Conservation (phyloP, 2,329 filamentous ascomycete species). For the Leptoxyphium fumago region DNA sequence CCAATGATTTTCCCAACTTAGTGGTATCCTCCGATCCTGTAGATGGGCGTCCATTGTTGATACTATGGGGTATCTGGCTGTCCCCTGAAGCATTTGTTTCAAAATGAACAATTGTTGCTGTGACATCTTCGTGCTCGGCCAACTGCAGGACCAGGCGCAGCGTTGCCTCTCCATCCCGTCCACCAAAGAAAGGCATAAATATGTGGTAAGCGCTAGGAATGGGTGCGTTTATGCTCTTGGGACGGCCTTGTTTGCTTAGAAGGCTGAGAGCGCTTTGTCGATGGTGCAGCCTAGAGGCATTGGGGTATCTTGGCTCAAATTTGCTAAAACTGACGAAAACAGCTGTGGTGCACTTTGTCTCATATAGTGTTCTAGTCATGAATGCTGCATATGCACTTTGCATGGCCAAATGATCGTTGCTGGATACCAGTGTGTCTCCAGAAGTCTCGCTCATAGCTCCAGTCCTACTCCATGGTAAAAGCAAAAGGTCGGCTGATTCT, state of each 20-base stretch:
- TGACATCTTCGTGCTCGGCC: constrained; percentile 62
- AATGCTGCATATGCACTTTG: constrained; percentile 56
- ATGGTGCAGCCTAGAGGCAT: constrained; percentile 27
- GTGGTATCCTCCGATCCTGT: constrained; percentile 2
- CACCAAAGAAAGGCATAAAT: constrained; percentile 77
- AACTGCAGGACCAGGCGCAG: constrained; percentile 73
- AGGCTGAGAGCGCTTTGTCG: constrained; percentile 45
- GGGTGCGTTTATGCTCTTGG: constrained; percentile 38
- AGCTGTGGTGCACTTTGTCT: constrained; percentile 52
- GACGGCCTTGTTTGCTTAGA: constrained; percentile 41
- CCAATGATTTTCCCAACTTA: neutral
- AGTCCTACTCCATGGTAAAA: constrained; percentile 82
- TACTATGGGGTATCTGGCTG: neutral
- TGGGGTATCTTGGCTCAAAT: constrained; percentile 30
- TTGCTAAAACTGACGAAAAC: constrained; percentile 67
- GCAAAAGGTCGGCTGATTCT: constrained; percentile 48
- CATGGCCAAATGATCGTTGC: constrained; percentile 34
- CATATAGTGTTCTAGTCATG: constrained; percentile 51
- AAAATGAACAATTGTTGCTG: constrained; percentile 58
- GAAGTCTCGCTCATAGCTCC: constrained; percentile 58
- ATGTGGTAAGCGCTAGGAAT: constrained; percentile 64
- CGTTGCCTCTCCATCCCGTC: constrained; percentile 65
- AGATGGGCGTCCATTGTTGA: neutral
- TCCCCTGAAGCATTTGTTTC: constrained; percentile 12
- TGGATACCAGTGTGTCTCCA: constrained; percentile 20